Conservation (phyloP, 768 basidiomycete genomes). For the Collybia nuda region DNA sequence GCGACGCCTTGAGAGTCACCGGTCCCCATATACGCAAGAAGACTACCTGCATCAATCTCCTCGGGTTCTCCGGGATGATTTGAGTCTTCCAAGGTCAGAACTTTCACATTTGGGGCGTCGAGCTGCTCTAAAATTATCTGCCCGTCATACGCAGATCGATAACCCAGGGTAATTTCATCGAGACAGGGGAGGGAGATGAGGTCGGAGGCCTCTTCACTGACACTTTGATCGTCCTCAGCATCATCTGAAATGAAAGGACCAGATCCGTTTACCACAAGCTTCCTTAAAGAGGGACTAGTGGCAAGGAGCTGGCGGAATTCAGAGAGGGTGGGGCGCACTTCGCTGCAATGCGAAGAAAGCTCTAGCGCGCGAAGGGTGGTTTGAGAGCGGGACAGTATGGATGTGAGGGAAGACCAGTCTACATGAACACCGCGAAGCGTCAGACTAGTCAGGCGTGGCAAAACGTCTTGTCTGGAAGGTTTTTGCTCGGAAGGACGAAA, state of each 20-base stretch:
- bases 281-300: conserved; percentile 37
- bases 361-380: conserved; percentile 36
- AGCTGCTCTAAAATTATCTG: conserved; percentile 38
- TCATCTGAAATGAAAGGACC: conserved; percentile 34
- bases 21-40: conserved; percentile 38
- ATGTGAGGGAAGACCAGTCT: conserved; percentile 46
- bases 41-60: conserved; percentile 37
- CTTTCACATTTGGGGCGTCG: conserved; percentile 35
- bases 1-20: conserved; percentile 21
- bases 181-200: conserved; percentile 38
- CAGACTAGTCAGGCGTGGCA: conserved; percentile 48
- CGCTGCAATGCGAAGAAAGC: conserved; percentile 50
- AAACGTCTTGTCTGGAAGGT: conserved; percentile 18
- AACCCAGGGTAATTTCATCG: conserved; percentile 40
- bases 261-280: conserved; percentile 48
- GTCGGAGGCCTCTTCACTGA: conserved; percentile 18
- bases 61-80: conserved; percentile 38
- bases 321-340: conserved; percentile 50
- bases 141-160: conserved; percentile 38
- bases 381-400: conserved; percentile 39
- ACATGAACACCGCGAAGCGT: conserved; percentile 58
- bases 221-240: conserved; percentile 17
- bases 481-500: conserved; percentile 24
- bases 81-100: conserved; percentile 44
- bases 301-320: conserved; percentile 44